Evolutionary conservation across 2,329 filamentous ascomycete genomes (phyloP).

Genomic region (Cladosporium austrohemisphaericum): DNA sequence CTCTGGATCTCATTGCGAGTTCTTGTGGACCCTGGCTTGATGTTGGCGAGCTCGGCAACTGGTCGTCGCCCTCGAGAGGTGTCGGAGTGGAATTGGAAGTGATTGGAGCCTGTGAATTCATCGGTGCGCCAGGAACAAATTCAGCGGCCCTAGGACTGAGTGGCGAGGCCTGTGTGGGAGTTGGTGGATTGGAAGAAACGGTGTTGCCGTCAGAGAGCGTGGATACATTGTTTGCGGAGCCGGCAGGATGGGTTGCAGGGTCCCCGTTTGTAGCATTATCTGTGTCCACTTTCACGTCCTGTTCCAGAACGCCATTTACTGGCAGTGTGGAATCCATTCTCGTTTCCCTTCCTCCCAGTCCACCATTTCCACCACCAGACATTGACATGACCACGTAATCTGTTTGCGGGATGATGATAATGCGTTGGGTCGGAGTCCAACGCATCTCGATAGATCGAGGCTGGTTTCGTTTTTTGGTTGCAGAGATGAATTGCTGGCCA

Average conservation of each 20-base stretch:
- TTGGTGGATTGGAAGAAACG: background rate
- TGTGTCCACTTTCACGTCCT: background rate
- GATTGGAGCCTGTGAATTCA: background rate
- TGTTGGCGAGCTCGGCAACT: slow-evolving; percentile 1
- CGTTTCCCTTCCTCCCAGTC: background rate
- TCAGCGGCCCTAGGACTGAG: slow-evolving; percentile 4
- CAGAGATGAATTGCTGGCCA: background rate
- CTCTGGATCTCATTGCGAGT: too few relatives aligned
- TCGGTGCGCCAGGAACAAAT: background rate
- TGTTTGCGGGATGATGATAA: background rate
- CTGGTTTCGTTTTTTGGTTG: background rate
- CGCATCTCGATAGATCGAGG: too few relatives aligned
- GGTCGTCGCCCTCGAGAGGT: background rate
- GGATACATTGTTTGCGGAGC: slow-evolving; percentile 8
- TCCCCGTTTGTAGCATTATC: slow-evolving; percentile 7
- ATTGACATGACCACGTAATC: slow-evolving; percentile 8
- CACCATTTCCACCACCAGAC: slow-evolving; percentile 2
- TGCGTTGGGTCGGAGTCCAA: background rate
- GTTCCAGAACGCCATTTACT: background rate
- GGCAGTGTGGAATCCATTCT: slow-evolving; percentile 8
- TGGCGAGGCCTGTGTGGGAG: background rate
- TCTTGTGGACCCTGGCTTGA: background rate
- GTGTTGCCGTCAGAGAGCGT: slow-evolving; percentile 5
- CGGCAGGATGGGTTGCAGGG: background rate
- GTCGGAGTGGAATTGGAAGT: background rate